phyloP scores from a whole-genome alignment of 768 basidiomycete species.

The Botryobasidium botryosum region DNA sequence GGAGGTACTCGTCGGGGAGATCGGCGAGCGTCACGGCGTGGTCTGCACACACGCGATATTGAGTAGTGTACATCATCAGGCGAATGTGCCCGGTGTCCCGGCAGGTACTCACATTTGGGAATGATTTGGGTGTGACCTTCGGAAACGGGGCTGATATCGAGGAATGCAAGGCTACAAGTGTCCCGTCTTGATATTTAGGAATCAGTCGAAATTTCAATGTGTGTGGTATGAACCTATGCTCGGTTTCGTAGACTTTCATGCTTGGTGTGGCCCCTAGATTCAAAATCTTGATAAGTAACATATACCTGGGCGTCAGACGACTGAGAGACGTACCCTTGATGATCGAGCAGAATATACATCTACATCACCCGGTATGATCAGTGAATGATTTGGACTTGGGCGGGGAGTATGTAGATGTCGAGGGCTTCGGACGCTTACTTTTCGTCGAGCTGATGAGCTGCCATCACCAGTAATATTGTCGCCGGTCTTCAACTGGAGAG shows the following conservation, averaged over 20 bases:
- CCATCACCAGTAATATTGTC: no score
- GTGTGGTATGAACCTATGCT: constrained; percentile 35
- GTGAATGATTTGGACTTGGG: no score
- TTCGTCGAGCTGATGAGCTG: no score
- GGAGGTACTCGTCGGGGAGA: constrained; percentile 25
- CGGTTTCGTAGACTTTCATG: constrained; percentile 68
- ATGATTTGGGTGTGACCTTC: constrained; percentile 83
- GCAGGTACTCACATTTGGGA: constrained; percentile 68
- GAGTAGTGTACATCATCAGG: no score
- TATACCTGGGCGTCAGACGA: no score
- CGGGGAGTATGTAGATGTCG: no score
- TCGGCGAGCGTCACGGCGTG: constrained; percentile 29
- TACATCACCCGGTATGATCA: no score
- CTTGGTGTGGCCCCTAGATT: constrained; percentile 72
- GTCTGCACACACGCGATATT: constrained; percentile 15
- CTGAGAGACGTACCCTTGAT: no score
- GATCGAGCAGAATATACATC: constrained; percentile 96
- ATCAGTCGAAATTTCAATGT: background rate
- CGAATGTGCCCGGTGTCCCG: no score
- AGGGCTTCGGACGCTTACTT: no score
- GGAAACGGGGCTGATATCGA: constrained; percentile 84
- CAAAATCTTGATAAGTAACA: no score
- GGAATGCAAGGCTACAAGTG: constrained; percentile 53
- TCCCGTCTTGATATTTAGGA: background rate
- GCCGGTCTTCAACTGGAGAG: no score